Conservation (phyloP, 768 basidiomycete genomes). For the Rhizopogon salebrosus region DNA sequence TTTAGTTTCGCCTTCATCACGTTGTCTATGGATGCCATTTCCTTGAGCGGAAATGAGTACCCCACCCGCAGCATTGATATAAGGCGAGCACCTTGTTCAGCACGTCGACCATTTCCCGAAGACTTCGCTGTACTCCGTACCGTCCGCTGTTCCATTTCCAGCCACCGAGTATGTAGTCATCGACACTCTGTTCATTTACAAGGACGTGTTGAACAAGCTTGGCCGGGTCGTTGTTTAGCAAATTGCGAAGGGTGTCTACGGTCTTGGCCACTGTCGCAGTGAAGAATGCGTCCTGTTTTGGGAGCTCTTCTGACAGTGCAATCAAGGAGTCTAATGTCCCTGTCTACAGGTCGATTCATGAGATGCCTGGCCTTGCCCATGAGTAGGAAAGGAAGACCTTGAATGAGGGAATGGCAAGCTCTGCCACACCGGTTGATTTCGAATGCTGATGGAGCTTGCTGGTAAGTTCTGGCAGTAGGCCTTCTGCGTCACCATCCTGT, state of each 20-base stretch:
- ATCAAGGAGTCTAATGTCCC: slow-evolving; percentile 91
- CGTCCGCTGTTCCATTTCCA: slow-evolving; percentile 96
- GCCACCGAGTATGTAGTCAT: slow-evolving; percentile 69
- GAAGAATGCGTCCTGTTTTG: slow-evolving; percentile 87
- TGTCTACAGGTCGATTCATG: slow-evolving; percentile 47
- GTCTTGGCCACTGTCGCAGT: slow-evolving; percentile 86
- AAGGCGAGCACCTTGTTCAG: slow-evolving; percentile 66
- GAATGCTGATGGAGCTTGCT: slow-evolving; percentile 58
- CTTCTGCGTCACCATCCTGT: slow-evolving; percentile 79
- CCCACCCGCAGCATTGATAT: not conserved
- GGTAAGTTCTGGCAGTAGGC: slow-evolving; percentile 58
- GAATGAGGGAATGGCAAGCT: slow-evolving; percentile 78
- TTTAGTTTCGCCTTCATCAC: slow-evolving; percentile 89
- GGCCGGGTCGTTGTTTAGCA: slow-evolving; percentile 81
- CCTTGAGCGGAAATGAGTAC: slow-evolving; percentile 42
- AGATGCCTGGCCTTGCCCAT: slow-evolving; percentile 5
- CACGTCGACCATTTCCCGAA: slow-evolving; percentile 80
- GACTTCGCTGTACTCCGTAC: slow-evolving; percentile 77
- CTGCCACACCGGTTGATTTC: slow-evolving; percentile 50
- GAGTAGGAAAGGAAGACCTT: slow-evolving; percentile 54
- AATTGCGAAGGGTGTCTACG: slow-evolving; percentile 88
- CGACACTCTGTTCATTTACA: slow-evolving; percentile 74
- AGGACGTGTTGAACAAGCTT: slow-evolving; percentile 72
- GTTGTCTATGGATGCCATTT: slow-evolving; percentile 92
- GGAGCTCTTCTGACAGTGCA: slow-evolving; percentile 84